Percentiles rank a stretch among this genome's conserved stretches.
phyloP scores from a whole-genome alignment of 129 eudicot species.

The Daucus carota region DNA sequence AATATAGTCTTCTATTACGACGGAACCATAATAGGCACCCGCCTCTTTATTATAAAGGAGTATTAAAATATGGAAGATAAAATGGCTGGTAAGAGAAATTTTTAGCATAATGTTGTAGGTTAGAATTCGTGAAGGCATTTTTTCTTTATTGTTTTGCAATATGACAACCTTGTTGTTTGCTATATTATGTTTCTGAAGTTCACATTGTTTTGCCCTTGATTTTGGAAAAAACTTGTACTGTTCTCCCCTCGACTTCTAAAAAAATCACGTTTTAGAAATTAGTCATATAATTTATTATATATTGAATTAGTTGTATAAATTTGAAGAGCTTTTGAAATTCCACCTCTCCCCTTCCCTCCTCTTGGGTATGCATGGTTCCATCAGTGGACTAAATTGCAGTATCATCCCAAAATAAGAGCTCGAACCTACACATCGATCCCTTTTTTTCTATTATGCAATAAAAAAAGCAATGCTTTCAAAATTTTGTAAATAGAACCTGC shows the following conservation, averaged over 20 bases:
- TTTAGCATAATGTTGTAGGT: not conserved
- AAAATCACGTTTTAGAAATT: not conserved
- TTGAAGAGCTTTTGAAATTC: not conserved
- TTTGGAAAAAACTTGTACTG: no score
- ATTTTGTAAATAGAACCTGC: not conserved
- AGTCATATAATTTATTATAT: not conserved
- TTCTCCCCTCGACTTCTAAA: not conserved
- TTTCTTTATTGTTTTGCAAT: not conserved
- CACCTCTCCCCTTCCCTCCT: not conserved
- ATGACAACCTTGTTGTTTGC: not conserved
- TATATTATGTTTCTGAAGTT: not conserved
- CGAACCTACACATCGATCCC: not conserved
- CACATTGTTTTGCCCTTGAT: not conserved
- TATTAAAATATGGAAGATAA: not conserved
- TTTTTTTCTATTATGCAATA: not conserved
- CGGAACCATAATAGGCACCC: not conserved
- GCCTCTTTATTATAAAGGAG: not conserved
- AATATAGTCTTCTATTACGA: not conserved
- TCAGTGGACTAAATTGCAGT: not conserved
- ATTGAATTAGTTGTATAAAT: not conserved
- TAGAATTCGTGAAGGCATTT: not conserved
- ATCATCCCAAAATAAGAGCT: not conserved
- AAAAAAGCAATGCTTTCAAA: not conserved
- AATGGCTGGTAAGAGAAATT: not conserved
- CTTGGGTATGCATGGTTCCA: not conserved